Conservation (phyloP, 2,329 filamentous ascomycete genomes). For the Aspergillus sp. region DNA sequence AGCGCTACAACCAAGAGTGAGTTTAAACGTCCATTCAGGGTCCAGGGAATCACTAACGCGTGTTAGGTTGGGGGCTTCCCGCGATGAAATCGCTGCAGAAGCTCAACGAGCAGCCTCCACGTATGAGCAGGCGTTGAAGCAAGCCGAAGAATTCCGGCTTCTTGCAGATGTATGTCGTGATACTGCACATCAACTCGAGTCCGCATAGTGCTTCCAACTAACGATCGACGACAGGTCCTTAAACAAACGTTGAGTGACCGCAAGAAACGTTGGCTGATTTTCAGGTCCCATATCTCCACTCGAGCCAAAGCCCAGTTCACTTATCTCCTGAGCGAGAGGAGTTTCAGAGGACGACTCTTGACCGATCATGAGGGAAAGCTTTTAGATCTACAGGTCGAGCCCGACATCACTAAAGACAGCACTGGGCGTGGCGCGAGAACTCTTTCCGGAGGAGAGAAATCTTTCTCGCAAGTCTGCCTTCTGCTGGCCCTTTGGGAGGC, state of each 20-base stretch:
- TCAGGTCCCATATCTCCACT: constrained; percentile 82
- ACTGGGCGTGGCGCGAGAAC: constrained; percentile 83
- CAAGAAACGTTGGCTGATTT: constrained; percentile 71
- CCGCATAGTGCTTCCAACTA: background rate
- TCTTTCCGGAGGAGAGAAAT: constrained; percentile 93
- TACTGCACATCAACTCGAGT: constrained; percentile 1
- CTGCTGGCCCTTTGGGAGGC: constrained; percentile 94
- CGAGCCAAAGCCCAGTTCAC: constrained; percentile 81
- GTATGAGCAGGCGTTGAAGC: constrained; percentile 35
- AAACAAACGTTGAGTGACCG: constrained; percentile 65
- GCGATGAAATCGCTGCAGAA: constrained; percentile 60
- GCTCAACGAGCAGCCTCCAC: constrained; percentile 35
- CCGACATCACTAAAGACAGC: constrained; percentile 65
- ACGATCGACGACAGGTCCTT: constrained; percentile 41
- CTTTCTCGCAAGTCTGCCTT: constrained; percentile 94
- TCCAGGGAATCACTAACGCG: constrained; percentile 12
- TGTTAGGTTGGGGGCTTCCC: constrained; percentile 57
- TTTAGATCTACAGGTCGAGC: constrained; percentile 72
- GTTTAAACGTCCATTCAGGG: constrained; percentile 11
- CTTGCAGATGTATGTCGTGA: constrained; percentile 38
- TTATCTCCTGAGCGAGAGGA: constrained; percentile 83
- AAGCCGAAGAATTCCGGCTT: constrained; percentile 36
- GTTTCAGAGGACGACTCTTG: constrained; percentile 77
- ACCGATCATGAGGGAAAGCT: constrained; percentile 73
- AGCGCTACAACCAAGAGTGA: constrained; percentile 52